Conservation (phyloP, 2,329 filamentous ascomycete genomes). For the Penicillium sp. region DNA sequence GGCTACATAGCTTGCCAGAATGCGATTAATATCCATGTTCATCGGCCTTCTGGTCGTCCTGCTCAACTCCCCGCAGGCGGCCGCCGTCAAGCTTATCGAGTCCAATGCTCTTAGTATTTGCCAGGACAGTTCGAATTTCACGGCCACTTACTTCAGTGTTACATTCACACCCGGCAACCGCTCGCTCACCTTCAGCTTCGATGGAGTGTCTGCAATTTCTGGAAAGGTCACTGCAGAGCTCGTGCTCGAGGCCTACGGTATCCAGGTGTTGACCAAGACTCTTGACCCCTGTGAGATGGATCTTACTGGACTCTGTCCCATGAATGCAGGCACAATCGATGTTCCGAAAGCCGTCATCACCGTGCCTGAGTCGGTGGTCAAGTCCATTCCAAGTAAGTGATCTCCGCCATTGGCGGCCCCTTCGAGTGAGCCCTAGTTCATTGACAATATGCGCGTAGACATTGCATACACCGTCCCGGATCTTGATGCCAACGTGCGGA, state of each 20-base stretch:
- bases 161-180: slow-evolving; percentile 57
- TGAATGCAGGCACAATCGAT: too few species aligned
- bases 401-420: too few species aligned
- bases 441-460: too few species aligned
- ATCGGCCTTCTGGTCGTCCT: slow-evolving; percentile 34
- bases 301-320: too few species aligned
- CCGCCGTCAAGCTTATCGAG: slow-evolving; percentile 60
- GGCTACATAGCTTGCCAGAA: too few species aligned
- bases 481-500: slow-evolving; percentile 73
- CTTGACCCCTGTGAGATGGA: slow-evolving; percentile 81
- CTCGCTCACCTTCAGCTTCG: slow-evolving; percentile 63
- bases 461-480: slow-evolving; percentile 87
- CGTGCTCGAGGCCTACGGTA: slow-evolving; percentile 72
- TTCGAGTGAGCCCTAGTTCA: too few species aligned
- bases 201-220: slow-evolving; percentile 72
- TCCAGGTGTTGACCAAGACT: slow-evolving; percentile 56
- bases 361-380: too few species aligned
- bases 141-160: slow-evolving; percentile 80
- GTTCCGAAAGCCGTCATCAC: too few species aligned
- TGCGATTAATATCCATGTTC: slow-evolving; percentile 30
- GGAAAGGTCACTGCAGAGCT: slow-evolving; percentile 73
- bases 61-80: slow-evolving; percentile 43
- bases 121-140: slow-evolving; percentile 74
- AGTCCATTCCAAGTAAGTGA: too few species aligned
- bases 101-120: slow-evolving; percentile 79